Conservation (phyloP, 1,139 yeast species). For the Pichia sp. region DNA sequence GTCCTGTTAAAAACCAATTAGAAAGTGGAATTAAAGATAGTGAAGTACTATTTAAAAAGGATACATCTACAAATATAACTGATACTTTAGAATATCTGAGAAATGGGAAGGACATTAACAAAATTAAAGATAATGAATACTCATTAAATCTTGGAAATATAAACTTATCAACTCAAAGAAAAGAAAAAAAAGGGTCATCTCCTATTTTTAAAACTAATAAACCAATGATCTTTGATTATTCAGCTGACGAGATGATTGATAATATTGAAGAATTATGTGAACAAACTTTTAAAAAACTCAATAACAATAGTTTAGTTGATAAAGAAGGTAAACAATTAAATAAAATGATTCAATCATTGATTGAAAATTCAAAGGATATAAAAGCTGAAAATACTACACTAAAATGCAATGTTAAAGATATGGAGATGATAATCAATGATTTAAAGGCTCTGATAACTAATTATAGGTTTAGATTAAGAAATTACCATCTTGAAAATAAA, state of each 20-base stretch:
- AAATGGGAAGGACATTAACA: not conserved
- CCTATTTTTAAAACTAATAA: not conserved
- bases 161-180: not conserved
- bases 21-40: conserved; percentile 23
- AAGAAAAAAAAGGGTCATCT: not conserved
- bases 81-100: not conserved
- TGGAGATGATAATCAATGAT: conserved; percentile 13
- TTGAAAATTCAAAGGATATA: conserved; percentile 18
- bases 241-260: conserved; percentile 17
- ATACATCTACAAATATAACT: conserved; percentile 11
- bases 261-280: conserved; percentile 20
- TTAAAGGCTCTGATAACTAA: conserved; percentile 11
- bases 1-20: conserved; percentile 21
- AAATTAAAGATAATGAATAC: conserved; percentile 1
- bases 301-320: conserved; percentile 13
- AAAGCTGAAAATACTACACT: conserved; percentile 16
- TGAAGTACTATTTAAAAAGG: conserved; percentile 24
- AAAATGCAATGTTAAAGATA: conserved; percentile 2
- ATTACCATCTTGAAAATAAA: conserved; percentile 18
- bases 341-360: conserved; percentile 19
- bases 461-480: conserved; percentile 18
- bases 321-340: conserved; percentile 13
- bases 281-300: conserved; percentile 24
- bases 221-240: not conserved
- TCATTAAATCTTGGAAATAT: conserved; percentile 9